Base-by-base conservation (phyloP, 495 filamentous ascomycete genomes). In the Xylaria flabelliformis region DNA sequence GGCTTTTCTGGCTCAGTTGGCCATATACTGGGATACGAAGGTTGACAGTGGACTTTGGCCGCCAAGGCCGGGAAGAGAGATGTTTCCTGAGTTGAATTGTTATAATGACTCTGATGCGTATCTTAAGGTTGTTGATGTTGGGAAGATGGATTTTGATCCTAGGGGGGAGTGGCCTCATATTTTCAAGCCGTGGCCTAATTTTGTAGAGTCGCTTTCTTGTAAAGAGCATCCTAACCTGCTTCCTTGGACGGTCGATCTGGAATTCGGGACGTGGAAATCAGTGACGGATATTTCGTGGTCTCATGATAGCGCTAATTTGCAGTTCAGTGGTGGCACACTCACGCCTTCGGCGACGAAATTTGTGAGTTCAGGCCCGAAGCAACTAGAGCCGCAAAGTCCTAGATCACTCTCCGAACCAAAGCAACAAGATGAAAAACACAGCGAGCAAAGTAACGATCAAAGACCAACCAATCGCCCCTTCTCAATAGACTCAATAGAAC, bases 1-100 rank as follows among this genome's bases (percentile, higher is more conserved):
- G 13, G 55, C 55, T 1, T 34, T 32, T 2, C 12, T 58, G 13
- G 55, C 34, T 10, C 72, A 78, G 53, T 55, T 76, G 2, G 74
- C 74, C 26, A 46, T 34, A 0, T 53, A 73, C 51, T 75, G 67
- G 72, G 72, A 74, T n/a, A 2, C 19, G 24, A 70, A 74, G 9
- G 13, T 66, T 0, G 51, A 36, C 0, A 48, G 15, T 0, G 63
- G 53, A 4, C 44, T 34, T 1, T 69, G 73, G 7, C 74, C 72
- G 0, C 39, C 41, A 0, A 63, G 74, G 0, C 74, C 74, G 0
- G 74, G 26, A 13, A 42, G n/a, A 15, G 55, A 58, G 8, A 4
- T 19, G 3, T 17, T 15, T 2, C 55, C 55, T 0, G 55, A 58
- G 5, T 8, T 34, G 26, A 58, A 58, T 5, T 19, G 1, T 0